Base-by-base conservation (phyloP, 495 filamentous ascomycete genomes). In the Cercophora samala region DNA sequence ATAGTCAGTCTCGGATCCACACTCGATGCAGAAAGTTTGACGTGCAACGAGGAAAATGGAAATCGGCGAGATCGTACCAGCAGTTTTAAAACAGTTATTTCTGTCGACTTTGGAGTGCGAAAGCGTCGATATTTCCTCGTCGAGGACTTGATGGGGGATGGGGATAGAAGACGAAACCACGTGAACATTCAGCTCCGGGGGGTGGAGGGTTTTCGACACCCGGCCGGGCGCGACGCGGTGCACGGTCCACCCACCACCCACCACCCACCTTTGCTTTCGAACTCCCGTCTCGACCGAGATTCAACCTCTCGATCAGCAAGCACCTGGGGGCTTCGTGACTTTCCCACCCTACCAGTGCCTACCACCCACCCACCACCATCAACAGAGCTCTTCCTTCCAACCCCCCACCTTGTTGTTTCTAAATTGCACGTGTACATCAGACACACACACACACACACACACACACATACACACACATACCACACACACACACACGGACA, bases 61-160 rank as follows among this genome's bases (percentile, higher is more conserved):
- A 64, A 32, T 32, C 32, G n/a, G 17, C 21, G 15, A 64, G 66
- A 61, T 60, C 74, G 56, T 76, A 76, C 74, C 67, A 67, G 53
- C 37, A 29, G 8, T 4, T 66, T 51, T 67, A 61, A 46, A 58
- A 21, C 5, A 55, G 67, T 56, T 62, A 64, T 60, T 37, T 65
- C 13, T 59, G 51, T 53, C n/a, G 13, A 52, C 25, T 64, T n/a
- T 64, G 24, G 61, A 60, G 32, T 25, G 29, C 26, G 42, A 26
- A 26, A 23, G 21, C 62, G 62, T 56, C 29, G 64, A 65, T 58
- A 54, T 66, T 23, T 46, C 37, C 37, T 67, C 21, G 63, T 67
- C 46, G 68, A 61, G 42, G 72, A 73, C 69, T 69, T 75, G 74
- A 61, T 55, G 64, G 71, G 71, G 71, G 71, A 70, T 60, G 66